These are phyloP conservation scores for Piper betle DNA, from an alignment of 164 flowering plant species.

Conservation along the genomic window DNA sequence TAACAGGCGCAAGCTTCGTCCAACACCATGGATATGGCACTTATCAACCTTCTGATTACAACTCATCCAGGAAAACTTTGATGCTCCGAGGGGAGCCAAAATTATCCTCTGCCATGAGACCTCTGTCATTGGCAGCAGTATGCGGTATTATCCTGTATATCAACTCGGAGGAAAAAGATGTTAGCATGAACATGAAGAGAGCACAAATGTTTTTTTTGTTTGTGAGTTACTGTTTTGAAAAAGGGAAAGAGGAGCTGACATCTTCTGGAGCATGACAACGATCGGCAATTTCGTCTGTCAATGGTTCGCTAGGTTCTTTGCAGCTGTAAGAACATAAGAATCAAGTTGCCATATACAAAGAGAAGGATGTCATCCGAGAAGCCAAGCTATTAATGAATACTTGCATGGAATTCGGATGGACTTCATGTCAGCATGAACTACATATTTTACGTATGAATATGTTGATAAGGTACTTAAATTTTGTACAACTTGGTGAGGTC, in stretches of 20 bases:
- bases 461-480: too few species aligned
- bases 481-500: too few species aligned
- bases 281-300: conserved; percentile 82
- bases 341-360: neutral
- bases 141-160: conserved; percentile 92
- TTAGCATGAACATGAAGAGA: neutral
- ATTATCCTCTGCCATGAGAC: conserved; percentile 78
- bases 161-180: conserved; percentile 40
- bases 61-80: conserved; percentile 70
- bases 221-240: too few species aligned
- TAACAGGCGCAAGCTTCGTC: too few species aligned
- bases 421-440: too few species aligned
- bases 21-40: too few species aligned
- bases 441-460: too few species aligned
- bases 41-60: conserved; percentile 34
- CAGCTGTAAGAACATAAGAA: conserved; percentile 41
- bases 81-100: conserved; percentile 91
- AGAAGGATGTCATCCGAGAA: neutral
- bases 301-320: conserved; percentile 82
- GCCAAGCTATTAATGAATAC: too few species aligned
- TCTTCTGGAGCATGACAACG: conserved; percentile 85
- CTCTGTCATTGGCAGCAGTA: conserved; percentile 95
- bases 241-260: conserved; percentile 19
- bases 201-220: neutral
- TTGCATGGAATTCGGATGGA: too few species aligned